Percentiles rank a stretch among this genome's conserved stretches.
Conservation (phyloP, 306 rosid species). For the Cicer bijugum region DNA sequence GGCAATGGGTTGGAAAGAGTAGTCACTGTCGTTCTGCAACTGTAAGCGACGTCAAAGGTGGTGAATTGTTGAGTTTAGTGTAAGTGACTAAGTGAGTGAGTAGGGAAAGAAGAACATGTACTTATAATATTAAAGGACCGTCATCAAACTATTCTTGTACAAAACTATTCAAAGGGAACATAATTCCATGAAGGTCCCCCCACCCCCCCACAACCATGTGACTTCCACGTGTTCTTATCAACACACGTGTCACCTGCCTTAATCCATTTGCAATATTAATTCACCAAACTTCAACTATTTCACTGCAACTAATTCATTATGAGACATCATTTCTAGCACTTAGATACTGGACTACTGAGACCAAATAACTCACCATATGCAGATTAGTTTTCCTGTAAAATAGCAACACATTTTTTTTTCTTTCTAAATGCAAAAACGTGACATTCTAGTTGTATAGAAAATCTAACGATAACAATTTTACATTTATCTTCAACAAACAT, state of each 20-base stretch:
- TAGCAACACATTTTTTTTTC: too few species aligned
- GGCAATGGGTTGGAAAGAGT: conserved; percentile 60
- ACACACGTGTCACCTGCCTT: conserved; percentile 50
- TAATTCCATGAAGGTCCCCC: too few species aligned
- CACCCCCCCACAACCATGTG: too few species aligned
- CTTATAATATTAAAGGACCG: conserved; percentile 45
- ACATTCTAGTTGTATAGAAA: too few species aligned
- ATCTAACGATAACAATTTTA: too few species aligned
- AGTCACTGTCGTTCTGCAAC: conserved; percentile 62
- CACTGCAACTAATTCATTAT: conserved; percentile 15
- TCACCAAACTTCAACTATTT: conserved; percentile 38
- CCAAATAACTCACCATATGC: too few species aligned
- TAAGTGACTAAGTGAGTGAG: background rate
- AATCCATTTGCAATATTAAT: background rate
- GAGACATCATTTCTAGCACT: too few species aligned
- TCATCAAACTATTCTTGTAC: conserved; percentile 43
- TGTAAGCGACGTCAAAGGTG: conserved; percentile 56
- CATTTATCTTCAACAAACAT: too few species aligned
- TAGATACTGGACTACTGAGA: too few species aligned
- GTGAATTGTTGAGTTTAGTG: conserved; percentile 39
- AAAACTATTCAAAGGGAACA: background rate
- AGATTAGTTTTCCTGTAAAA: too few species aligned
- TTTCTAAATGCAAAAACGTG: too few species aligned
- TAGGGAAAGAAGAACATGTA: conserved; percentile 40
- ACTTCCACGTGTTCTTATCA: conserved; percentile 47